Evolutionary conservation across 768 basidiomycete species (phyloP).

Genomic region (button mushroom (Agaricus bisporus)): DNA sequence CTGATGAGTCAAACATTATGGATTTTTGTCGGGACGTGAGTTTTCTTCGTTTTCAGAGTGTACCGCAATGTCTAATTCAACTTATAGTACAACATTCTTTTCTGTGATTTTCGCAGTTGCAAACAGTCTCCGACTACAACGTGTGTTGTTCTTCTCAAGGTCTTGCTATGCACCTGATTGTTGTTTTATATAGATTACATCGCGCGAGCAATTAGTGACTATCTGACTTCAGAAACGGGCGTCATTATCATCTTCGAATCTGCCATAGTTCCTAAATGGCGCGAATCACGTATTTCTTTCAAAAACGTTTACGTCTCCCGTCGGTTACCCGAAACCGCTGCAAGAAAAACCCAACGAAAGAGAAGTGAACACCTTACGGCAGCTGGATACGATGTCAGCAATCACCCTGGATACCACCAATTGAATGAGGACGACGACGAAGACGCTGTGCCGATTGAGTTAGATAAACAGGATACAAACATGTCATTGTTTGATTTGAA

Average conservation of each 20-base stretch:
- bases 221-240: conserved; percentile 90
- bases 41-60: not conserved
- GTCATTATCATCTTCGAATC: conserved; percentile 95
- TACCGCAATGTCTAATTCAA: not conserved
- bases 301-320: conserved; percentile 94
- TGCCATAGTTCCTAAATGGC: conserved; percentile 97
- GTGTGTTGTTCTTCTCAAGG: conserved; percentile 30
- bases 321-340: conserved; percentile 38
- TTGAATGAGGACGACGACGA: conserved; percentile 51
- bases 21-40: conserved; percentile 89
- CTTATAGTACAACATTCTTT: conserved; percentile 83
- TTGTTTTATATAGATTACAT: conserved; percentile 53
- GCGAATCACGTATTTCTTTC: conserved; percentile 92
- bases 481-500: conserved; percentile 91
- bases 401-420: conserved; percentile 66
- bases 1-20: conserved; percentile 93
- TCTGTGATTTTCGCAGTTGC: conserved; percentile 86
- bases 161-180: not conserved
- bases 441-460: conserved; percentile 16
- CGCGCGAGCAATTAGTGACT: conserved; percentile 84
- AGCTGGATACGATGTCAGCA: conserved; percentile 70
- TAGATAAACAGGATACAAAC: conserved; percentile 53
- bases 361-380: conserved; percentile 46
- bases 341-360: conserved; percentile 13
- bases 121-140: conserved; percentile 83